A percentile compares a stretch with the other conserved stretches of the same genome.
Conservation (phyloP, 2,329 filamentous ascomycete species). For the Pseudogymnoascus pannorum region DNA sequence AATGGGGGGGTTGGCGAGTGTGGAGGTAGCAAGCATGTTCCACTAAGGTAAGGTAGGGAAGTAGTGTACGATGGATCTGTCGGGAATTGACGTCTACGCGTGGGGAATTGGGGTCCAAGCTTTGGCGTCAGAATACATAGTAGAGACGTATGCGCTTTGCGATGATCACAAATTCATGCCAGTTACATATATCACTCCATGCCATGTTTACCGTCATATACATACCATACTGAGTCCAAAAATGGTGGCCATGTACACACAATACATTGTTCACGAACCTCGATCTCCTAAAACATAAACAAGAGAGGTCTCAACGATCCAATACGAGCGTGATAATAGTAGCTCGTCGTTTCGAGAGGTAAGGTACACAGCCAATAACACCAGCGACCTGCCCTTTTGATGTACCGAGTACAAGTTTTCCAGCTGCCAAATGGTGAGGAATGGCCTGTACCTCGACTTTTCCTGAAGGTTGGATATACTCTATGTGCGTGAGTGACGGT, state of each 20-base stretch:
- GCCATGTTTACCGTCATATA: neutral
- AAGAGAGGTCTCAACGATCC: neutral
- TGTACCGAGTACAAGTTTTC: neutral
- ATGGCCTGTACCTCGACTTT: neutral
- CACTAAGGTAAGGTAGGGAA: conserved; percentile 6
- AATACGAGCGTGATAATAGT: neutral
- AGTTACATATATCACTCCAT: neutral
- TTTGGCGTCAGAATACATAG: neutral
- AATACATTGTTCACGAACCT: conserved; percentile 5
- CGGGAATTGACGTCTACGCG: conserved; percentile 6
- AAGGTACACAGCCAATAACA: conserved; percentile 5
- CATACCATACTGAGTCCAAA: neutral
- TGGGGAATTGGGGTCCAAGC: conserved; percentile 9
- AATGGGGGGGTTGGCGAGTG: conserved; percentile 7
- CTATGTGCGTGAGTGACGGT: conserved; percentile 4
- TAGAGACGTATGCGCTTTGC: neutral
- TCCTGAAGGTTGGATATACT: neutral
- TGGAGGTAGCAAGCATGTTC: conserved; percentile 8
- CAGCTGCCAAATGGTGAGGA: neutral
- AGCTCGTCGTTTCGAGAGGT: conserved; percentile 5
- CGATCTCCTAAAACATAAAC: conserved; percentile 1
- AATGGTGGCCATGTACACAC: neutral
- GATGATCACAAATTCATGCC: neutral
- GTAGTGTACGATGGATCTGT: conserved; percentile 9
- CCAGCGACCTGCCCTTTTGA: neutral